Evolutionary conservation across 2,329 filamentous ascomycete genomes (phyloP), one percentile per base, ranked within the genome.

Genomic region (Pseudogymnoascus sp.): DNA sequence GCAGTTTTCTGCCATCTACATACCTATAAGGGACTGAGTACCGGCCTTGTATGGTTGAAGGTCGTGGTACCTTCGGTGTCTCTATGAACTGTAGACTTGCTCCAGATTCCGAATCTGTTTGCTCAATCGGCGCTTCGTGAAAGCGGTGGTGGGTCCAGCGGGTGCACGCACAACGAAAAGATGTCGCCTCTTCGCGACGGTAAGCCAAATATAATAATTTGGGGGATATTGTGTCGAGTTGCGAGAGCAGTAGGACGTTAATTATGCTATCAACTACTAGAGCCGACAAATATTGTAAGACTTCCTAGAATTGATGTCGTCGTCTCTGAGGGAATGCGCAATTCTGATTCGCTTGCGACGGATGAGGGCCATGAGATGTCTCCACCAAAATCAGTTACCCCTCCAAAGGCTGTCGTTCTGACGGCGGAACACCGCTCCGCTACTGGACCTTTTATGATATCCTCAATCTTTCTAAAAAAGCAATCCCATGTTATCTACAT

Each of bases 41-140:
- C 47, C 47, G 47, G 47, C 47, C 47, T 54, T 54, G 47, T 33
- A 33, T 54, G 47, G 47, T 54, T 54, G 47, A 54, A 54, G 47
- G 29, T 54, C 47, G 47, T 54, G 29, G 47, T 35, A 54, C 47
- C 47, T 54, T 54, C 47, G 47, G 47, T 54, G 47, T 54, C 47
- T 54, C 47, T 54, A 54, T 29, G 44, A 54, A 54, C 47, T 54
- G 47, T 54, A 54, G 47, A 33, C 47, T 54, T 54, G 47, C 47
- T 54, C 47, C 29, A 54, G 29, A 33, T 33, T 54, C 47, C 47
- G 47, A 54, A 54, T 54, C 47, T 54, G 47, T 54, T 54, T 54
- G 47, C 47, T 54, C 47, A 54, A 54, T 54, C 47, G 47, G 47
- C 47, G 47, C 47, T 54, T 54, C 29, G 47, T 54, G 47, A 50